Evolutionary conservation across 192 early-diverging fungal species (phyloP), one percentile per base, ranked within the genome.

Genomic region (Gigaspora rosea): DNA sequence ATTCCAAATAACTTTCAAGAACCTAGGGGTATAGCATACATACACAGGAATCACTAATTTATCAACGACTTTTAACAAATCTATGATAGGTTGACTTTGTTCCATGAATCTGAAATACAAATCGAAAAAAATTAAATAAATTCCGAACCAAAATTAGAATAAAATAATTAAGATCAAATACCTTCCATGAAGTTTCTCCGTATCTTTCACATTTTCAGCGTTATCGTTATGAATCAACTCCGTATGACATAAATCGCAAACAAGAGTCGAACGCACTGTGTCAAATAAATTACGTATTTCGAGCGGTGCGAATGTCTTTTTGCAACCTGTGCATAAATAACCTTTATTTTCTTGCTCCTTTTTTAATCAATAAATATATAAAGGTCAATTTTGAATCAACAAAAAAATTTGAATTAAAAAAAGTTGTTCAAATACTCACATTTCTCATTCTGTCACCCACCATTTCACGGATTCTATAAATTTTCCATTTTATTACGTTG

Each of bases 401-500:
- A 27, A 27, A 27, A 27, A 27, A 27, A 27, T 0, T 27, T 27
- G 27, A 27, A 27, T 27, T 27, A 27, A 27, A 27, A 27, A 27
- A 27, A 27, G 1, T 0, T 27, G 27, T 27, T 27, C 13, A 0
- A 56, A 33, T 70, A 12, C 50, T 46, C 80, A 87, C 86, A 62
- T 82, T 90, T 41, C 88, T 79, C 82, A 92, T 86, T 52, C 83
- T 83, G 22, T 84, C 82, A 12, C 85, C 78, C 47, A 93, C 87
- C 35, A 84, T 80, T 15, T 82, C 85, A 49, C 90, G 88, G 83
- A 98, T 93, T 81, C 90, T 91, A 86, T 90, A 94, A 80, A 98
- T 95, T 77, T 93, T 91, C 89, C 89, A 96, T 78, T 96, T 96
- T 62, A 96, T 91, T 8, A 95, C 95, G 75, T 96, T 92, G 0